Conservation (phyloP, 495 filamentous ascomycete genomes). For the Aspergillus kassunensis region DNA sequence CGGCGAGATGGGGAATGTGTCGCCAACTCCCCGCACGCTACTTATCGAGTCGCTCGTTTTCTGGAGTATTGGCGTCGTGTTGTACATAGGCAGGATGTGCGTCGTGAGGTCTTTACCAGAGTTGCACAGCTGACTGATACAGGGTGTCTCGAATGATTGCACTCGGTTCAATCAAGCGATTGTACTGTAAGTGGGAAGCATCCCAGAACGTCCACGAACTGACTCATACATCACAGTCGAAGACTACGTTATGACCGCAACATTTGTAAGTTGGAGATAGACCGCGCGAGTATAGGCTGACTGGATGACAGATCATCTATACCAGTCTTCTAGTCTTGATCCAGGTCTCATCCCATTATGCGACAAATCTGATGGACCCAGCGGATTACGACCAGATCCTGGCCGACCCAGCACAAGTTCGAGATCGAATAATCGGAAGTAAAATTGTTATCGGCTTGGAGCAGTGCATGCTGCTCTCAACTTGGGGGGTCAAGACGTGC, state of each 20-base stretch:
- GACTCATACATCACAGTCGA: conserved; percentile 32
- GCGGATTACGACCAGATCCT: conserved; percentile 46
- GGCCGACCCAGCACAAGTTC: conserved; percentile 35
- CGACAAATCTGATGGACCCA: conserved; percentile 57
- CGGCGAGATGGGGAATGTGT: conserved; percentile 31
- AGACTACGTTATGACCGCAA: conserved; percentile 56
- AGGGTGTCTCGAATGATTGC: conserved; percentile 31
- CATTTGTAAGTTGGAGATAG: conserved; percentile 37
- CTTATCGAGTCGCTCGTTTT: conserved; percentile 31
- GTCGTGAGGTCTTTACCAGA: background rate
- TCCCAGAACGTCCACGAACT: conserved; percentile 21
- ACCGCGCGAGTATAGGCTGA: background rate
- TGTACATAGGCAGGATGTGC: conserved; percentile 34
- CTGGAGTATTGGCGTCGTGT: conserved; percentile 30
- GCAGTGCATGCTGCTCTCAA: conserved; percentile 48
- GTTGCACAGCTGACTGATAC: conserved; percentile 10
- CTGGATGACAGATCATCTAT: conserved; percentile 33
- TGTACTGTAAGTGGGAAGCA: conserved; percentile 27
- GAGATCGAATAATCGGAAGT: conserved; percentile 44
- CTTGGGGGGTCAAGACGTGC: conserved; percentile 48
- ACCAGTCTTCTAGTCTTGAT: conserved; percentile 52
- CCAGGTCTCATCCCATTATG: conserved; percentile 52
- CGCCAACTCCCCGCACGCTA: conserved; percentile 31
- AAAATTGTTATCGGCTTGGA: conserved; percentile 52
- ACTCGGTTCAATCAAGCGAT: conserved; percentile 30